These are phyloP conservation scores for Ceratobasidium sp. DNA, from an alignment of 1,284 basidiomycete species.

Conservation along the genomic window DNA sequence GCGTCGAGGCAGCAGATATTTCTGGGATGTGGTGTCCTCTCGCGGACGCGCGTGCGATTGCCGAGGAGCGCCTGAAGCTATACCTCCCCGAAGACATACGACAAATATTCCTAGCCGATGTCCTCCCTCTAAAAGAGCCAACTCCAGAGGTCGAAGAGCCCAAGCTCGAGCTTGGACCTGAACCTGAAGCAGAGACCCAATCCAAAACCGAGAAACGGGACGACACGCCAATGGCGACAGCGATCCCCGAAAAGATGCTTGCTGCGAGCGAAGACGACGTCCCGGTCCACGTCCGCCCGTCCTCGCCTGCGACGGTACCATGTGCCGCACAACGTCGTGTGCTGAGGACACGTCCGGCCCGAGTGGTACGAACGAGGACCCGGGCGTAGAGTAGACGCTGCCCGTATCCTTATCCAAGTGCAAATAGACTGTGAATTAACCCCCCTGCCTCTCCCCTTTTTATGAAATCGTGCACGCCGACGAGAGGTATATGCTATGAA, in stretches of 20 bases:
- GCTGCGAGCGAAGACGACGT: constrained; percentile 39
- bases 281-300: constrained; percentile 34
- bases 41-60: constrained; percentile 26
- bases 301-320: constrained; percentile 39
- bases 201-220: constrained; percentile 23
- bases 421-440: constrained; percentile 22
- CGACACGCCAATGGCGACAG: constrained; percentile 28
- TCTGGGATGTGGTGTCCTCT: constrained; percentile 42
- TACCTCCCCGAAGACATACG: constrained; percentile 40
- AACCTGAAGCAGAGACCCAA: constrained; percentile 1
- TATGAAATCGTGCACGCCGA: constrained; percentile 41
- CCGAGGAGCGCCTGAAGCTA: constrained; percentile 29
- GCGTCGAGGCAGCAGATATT: constrained; percentile 35
- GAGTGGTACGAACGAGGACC: constrained; percentile 36
- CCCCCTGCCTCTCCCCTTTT: constrained; percentile 15
- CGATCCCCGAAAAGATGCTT: constrained; percentile 35
- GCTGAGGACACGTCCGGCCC: constrained; percentile 37
- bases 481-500: constrained; percentile 21
- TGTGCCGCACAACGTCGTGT: constrained; percentile 36
- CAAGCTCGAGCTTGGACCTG: constrained; percentile 6
- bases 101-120: constrained; percentile 17
- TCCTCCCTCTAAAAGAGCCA: not conserved
- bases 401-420: not conserved
- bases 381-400: constrained; percentile 37
- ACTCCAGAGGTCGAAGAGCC: constrained; percentile 12